Evolutionary conservation across 2,329 filamentous ascomycete genomes (phyloP).

Genomic region (Colletotrichum nymphaeae): DNA sequence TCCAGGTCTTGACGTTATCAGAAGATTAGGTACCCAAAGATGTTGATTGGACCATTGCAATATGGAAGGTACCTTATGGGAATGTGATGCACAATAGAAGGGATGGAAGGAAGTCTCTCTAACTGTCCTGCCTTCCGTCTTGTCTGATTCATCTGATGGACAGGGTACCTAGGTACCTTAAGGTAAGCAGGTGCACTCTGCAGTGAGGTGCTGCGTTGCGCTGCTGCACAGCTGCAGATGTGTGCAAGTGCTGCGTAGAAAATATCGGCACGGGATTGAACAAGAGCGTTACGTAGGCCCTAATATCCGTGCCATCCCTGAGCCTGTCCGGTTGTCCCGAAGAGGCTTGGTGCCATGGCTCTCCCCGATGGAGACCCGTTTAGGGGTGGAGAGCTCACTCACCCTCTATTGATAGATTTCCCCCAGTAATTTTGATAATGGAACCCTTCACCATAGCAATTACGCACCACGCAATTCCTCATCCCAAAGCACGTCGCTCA

Average conservation of each 20-base stretch:
- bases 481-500: neutral
- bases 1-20: neutral
- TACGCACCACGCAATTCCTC: slow-evolving; percentile 14
- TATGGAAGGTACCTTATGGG: neutral
- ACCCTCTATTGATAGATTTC: slow-evolving; percentile 23
- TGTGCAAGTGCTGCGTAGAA: neutral
- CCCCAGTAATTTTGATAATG: slow-evolving; percentile 8
- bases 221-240: neutral
- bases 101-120: neutral
- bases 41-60: neutral
- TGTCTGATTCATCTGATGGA: no score
- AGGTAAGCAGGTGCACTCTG: neutral
- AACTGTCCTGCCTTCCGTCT: neutral
- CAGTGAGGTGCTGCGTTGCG: no score
- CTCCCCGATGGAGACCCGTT: slow-evolving; percentile 3
- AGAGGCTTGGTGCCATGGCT: neutral
- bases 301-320: slow-evolving; percentile 30
- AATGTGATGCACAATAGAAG: neutral
- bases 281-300: slow-evolving; percentile 29
- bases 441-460: slow-evolving; percentile 12
- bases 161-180: neutral
- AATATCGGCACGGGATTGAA: neutral
- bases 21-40: neutral
- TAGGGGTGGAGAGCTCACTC: neutral
- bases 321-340: slow-evolving; percentile 15